phyloP scores from a whole-genome alignment of 768 basidiomycete species.

The Clathrus columnatus region DNA sequence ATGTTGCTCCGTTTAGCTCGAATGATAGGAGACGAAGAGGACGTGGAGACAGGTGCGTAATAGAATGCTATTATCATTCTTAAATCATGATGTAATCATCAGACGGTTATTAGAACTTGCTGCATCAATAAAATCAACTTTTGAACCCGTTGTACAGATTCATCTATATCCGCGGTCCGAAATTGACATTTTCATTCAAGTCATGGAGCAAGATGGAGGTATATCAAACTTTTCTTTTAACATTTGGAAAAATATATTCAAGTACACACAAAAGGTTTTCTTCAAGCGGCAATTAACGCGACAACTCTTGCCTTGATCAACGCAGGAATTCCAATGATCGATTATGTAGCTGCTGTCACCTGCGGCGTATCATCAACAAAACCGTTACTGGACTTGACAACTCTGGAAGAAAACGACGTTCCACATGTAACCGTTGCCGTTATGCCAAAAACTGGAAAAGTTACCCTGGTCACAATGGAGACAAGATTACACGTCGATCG shows the following conservation, averaged over 20 bases:
- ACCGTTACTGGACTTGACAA: constrained; percentile 80
- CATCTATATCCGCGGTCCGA: constrained; percentile 88
- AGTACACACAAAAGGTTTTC: constrained; percentile 37
- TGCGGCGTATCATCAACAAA: constrained; percentile 78
- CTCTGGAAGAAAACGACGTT: constrained; percentile 83
- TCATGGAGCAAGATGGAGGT: constrained; percentile 86
- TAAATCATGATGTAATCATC: background rate
- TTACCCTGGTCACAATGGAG: constrained; percentile 89
- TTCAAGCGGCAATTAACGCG: constrained; percentile 89
- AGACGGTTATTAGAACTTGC: constrained; percentile 87
- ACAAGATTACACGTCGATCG: constrained; percentile 88
- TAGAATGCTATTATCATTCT: background rate
- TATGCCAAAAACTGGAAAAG: constrained; percentile 77
- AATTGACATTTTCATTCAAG: constrained; percentile 90
- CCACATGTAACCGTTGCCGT: constrained; percentile 85
- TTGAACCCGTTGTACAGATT: constrained; percentile 90
- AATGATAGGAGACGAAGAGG: constrained; percentile 68
- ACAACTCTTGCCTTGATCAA: constrained; percentile 86
- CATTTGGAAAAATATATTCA: constrained; percentile 1
- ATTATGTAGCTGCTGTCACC: constrained; percentile 86
- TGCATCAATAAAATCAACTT: constrained; percentile 82
- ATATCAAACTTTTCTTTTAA: background rate
- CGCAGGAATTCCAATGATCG: constrained; percentile 83
- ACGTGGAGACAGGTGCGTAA: constrained; percentile 78
- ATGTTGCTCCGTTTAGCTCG: constrained; percentile 79